phyloP scores from a whole-genome alignment of 108 stramenopile species.

The Pseudonitzschia pungens region DNA sequence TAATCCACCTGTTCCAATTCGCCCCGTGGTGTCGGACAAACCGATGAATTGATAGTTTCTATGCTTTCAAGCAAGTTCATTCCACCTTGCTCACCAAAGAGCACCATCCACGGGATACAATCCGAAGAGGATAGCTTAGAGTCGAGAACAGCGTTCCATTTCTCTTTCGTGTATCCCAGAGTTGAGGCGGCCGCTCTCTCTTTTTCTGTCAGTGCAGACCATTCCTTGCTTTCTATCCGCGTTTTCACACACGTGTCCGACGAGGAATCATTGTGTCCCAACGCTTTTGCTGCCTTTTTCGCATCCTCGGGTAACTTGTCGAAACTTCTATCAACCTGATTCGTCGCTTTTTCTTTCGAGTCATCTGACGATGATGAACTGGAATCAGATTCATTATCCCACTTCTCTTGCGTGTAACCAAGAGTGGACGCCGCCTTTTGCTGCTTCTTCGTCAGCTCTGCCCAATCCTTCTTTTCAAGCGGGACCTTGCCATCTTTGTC shows the following conservation, averaged over 20 bases:
- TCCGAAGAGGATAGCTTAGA: background rate
- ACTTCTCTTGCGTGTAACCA: conserved; percentile 43
- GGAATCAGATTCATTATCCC: conserved; percentile 26
- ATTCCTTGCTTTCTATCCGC: conserved; percentile 7
- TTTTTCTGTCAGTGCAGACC: conserved; percentile 43
- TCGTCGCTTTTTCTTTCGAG: background rate
- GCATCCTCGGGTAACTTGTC: conserved; percentile 33
- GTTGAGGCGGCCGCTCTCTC: conserved; percentile 37
- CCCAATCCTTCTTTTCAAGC: conserved; percentile 29
- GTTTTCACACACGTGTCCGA: conserved; percentile 17
- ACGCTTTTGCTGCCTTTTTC: conserved; percentile 35
- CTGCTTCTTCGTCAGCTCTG: conserved; percentile 40
- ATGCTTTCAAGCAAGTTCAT: background rate
- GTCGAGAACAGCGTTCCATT: background rate
- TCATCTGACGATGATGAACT: background rate
- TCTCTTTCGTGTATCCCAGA: conserved; percentile 16
- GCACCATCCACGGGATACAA: background rate
- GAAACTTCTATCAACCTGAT: background rate
- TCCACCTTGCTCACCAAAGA: too few species aligned
- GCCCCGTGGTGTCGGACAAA: too few species aligned
- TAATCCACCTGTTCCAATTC: too few species aligned
- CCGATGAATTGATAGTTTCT: too few species aligned
- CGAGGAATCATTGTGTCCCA: conserved; percentile 21
- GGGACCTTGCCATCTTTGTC: conserved; percentile 32
- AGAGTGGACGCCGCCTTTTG: conserved; percentile 42